phyloP scores from a whole-genome alignment of 345 rosid genomes.

The Laguncularia racemosa region DNA sequence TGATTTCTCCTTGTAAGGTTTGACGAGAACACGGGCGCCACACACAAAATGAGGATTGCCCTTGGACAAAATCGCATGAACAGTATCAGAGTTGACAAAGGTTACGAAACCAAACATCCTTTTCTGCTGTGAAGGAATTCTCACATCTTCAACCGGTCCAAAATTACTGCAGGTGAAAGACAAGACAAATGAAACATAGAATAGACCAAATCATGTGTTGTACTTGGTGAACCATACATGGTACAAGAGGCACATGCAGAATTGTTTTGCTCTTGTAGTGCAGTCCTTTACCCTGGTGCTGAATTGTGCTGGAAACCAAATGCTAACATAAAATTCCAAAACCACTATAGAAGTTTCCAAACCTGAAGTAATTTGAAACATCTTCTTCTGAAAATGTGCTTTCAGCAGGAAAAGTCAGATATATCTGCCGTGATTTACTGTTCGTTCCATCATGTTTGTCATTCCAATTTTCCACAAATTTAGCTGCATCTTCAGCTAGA shows the following conservation, averaged over 20 bases:
- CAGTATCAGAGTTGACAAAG: conserved; percentile 48
- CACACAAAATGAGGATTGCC: conserved; percentile 74
- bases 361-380: conserved; percentile 58
- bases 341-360: background rate
- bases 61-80: conserved; percentile 43
- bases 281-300: too few species aligned
- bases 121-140: conserved; percentile 64
- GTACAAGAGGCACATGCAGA: too few species aligned
- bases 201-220: too few species aligned
- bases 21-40: conserved; percentile 63
- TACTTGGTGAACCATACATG: too few species aligned
- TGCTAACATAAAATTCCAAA: too few species aligned
- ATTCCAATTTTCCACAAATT: conserved; percentile 28
- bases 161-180: conserved; percentile 26
- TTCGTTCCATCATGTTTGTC: conserved; percentile 41
- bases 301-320: too few species aligned
- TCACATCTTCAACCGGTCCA: conserved; percentile 63
- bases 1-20: conserved; percentile 63
- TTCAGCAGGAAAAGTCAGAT: conserved; percentile 60
- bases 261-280: too few species aligned
- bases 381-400: conserved; percentile 64
- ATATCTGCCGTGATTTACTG: conserved; percentile 53
- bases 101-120: conserved; percentile 74
- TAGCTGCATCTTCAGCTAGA: conserved; percentile 48
- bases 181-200: background rate